Evolutionary conservation across 2,329 filamentous ascomycete genomes (phyloP).

Genomic region (Botrytis aclada): DNA sequence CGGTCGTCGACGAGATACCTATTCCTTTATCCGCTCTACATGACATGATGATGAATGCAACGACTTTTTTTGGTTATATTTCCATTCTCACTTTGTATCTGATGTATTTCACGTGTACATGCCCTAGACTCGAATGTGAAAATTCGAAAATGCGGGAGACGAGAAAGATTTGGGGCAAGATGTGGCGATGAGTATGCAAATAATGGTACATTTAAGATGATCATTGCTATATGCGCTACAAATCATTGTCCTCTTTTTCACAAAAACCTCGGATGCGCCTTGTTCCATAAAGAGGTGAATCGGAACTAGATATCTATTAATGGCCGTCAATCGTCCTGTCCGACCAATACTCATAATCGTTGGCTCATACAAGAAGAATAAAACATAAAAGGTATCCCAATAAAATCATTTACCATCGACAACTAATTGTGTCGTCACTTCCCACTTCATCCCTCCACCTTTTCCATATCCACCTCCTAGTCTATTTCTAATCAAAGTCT

Average conservation of each 20-base stretch:
- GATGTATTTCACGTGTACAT: neutral
- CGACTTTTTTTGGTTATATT: conserved; percentile 1
- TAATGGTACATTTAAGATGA: neutral
- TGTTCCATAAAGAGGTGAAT: neutral
- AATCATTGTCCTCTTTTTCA: neutral
- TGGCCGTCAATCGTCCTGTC: too few species aligned
- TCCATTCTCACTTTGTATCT: too few species aligned
- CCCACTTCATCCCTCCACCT: conserved; percentile 79
- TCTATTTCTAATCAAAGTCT: conserved; percentile 76
- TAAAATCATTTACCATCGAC: conserved; percentile 28
- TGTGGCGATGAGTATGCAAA: neutral
- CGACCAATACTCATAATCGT: neutral
- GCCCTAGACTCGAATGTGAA: neutral
- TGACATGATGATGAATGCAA: conserved; percentile 16
- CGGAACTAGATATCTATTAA: neutral
- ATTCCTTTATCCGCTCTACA: neutral
- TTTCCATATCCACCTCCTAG: conserved; percentile 85
- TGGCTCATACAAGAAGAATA: neutral
- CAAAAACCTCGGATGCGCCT: neutral
- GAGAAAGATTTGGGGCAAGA: neutral
- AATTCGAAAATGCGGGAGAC: neutral
- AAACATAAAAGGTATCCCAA: neutral
- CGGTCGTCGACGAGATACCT: neutral
- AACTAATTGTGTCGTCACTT: conserved; percentile 79
- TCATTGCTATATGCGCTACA: neutral